Base-by-base conservation (phyloP, 1,284 basidiomycete species). In the Tylopilus sp. region DNA sequence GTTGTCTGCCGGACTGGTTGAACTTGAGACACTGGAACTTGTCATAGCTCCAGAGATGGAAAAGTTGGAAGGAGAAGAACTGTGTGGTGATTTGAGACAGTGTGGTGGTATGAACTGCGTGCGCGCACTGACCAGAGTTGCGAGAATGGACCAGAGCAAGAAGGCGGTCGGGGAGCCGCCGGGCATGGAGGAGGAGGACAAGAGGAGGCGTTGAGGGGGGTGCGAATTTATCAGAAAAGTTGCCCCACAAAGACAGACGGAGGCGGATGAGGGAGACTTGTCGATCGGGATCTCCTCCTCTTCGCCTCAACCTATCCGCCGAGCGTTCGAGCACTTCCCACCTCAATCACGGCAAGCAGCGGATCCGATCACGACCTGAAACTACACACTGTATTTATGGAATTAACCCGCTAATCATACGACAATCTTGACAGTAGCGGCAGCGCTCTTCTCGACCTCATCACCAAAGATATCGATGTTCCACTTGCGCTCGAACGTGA, bases 41-140 rank as follows among this genome's bases (percentile, higher is more conserved):
- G 68, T 89, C 86, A 59, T 88, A 89, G 55, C 69, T 72, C 83
- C 84, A 89, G 26, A 89, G 73, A 64, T 89, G 86, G 56, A 77
- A 71, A 37, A 85, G 58, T 46, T 88, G 72, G 60, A 86, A 86
- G 34, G 67, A 58, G 49, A 79, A 73, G 60, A 89, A 88, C 86
- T 88, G 57, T 15, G 3, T 1, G 1, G 13, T 4, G 12, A 25
- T 41, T 52, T 52, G 53, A 49, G n/a, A 10, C 4, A 6, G 25
- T 2, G 19, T 26, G 15, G 6, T 4, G 10, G 1, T 1, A 26
- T 23, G 38, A 23, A 42, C 23, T 23, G 26, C 19, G 36, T 18
- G 39, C 28, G 35, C 18, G 12, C 29, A 69, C 82, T 67, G 59
- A 86, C 84, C 55, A 81, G 70, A 54, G 73, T 74, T 4, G 84